Evolutionary conservation across 768 basidiomycete species (phyloP).

Genomic region (Naganishia vishniacii): DNA sequence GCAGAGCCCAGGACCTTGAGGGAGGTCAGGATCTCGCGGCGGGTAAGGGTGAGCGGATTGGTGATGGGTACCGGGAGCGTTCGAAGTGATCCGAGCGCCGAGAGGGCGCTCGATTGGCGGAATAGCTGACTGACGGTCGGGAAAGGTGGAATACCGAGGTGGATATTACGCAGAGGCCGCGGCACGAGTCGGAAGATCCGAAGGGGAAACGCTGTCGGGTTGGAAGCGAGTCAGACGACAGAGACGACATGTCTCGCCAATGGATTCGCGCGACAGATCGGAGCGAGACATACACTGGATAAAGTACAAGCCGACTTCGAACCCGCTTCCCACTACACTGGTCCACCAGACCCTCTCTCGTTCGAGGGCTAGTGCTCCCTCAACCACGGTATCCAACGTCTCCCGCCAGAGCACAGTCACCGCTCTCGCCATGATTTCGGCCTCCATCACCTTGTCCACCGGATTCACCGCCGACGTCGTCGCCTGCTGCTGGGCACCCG

Average conservation of each 20-base stretch:
- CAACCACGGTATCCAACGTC: conserved; percentile 60
- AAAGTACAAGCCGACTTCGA: conserved; percentile 61
- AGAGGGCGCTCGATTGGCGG: conserved; percentile 48
- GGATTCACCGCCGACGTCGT: conserved; percentile 22
- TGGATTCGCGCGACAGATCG: too few species aligned
- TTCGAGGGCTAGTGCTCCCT: conserved; percentile 66
- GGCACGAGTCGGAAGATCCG: conserved; percentile 36
- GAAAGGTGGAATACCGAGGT: conserved; percentile 33
- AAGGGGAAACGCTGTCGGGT: conserved; percentile 33
- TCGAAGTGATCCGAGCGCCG: conserved; percentile 31
- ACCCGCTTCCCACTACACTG: conserved; percentile 59
- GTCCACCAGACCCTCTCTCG: conserved; percentile 81
- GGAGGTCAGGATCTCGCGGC: conserved; percentile 42
- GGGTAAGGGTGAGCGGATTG: conserved; percentile 37
- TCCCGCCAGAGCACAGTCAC: conserved; percentile 50
- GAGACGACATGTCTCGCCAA: too few species aligned
- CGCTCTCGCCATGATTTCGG: conserved; percentile 40
- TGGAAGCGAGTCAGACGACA: too few species aligned
- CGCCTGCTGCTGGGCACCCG: conserved; percentile 7
- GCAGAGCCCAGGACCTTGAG: conserved; percentile 34
- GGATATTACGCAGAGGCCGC: conserved; percentile 18
- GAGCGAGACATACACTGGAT: conserved; percentile 65
- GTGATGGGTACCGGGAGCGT: conserved; percentile 35
- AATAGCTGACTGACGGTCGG: conserved; percentile 44
- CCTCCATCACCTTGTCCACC: conserved; percentile 36